Base-by-base conservation (phyloP, 192 early-diverging fungal genomes). In the Haplosporangium gracile region DNA sequence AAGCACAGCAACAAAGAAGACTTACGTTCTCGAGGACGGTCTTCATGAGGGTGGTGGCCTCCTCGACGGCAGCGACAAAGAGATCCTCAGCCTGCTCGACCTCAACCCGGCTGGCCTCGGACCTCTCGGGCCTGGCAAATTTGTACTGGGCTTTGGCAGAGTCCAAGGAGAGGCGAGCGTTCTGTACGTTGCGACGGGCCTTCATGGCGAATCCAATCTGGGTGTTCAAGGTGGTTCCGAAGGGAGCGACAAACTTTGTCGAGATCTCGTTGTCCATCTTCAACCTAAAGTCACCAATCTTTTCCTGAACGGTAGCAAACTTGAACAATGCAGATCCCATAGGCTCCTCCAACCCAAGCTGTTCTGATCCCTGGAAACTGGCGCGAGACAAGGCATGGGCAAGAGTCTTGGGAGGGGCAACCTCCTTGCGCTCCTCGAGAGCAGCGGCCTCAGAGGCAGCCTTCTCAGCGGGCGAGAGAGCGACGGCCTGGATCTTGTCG, bases 41-140 rank as follows among this genome's bases (percentile, higher is more conserved):
- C 83, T 96, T 96, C 98, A 99, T 99, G 77, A 97, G 92, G 13
- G 90, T 95, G 88, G 97, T 99, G 26, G 97, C 96, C 82, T 99
- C 97, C 84, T 99, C 98, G 39, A 99, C 95, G 9, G 96, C 95
- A 20, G 95, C 95, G 10, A 99, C 97, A 93, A 99, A 99, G 72
- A 95, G 93, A 91, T 99, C 98, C 88, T 99, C 97, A 24, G 97
- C 94, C 49, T 94, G 90, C 83, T 97, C 96, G n/a, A 98, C 96
- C 74, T 98, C 97, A 8, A 92, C 82, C 36, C 97, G 92, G 34
- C 92, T 92, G 43, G 90, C 94, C 51, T 98, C 97, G 11, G 92
- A 93, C 39, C 88, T 87, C 43, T 95, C 94, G 15, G 97, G 93
- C 38, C 87, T 87, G 1, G 95, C 94, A 26, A 92, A 90, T 88